phyloP scores from a whole-genome alignment of 2,329 filamentous ascomycete genomes.

The Hypoxylon sp. region DNA sequence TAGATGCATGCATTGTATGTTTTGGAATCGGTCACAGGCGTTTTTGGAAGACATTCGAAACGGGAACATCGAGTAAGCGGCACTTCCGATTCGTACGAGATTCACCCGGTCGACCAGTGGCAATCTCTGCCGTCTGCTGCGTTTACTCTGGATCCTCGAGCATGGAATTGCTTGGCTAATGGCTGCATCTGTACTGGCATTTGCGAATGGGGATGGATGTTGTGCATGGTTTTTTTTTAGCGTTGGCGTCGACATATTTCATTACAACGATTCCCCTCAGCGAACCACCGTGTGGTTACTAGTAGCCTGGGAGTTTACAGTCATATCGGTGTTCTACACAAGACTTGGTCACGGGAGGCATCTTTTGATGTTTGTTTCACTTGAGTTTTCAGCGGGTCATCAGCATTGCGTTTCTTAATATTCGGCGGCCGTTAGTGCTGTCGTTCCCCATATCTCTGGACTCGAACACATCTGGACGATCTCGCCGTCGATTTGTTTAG shows the following conservation, averaged over 20 bases:
- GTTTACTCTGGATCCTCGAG: constrained; percentile 42
- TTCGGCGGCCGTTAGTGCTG: constrained; percentile 38
- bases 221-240: constrained; percentile 51
- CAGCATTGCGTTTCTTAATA: constrained; percentile 48
- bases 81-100: constrained; percentile 22
- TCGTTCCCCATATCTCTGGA: constrained; percentile 28
- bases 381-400: constrained; percentile 48
- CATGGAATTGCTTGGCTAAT: constrained; percentile 48
- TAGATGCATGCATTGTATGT: constrained; percentile 40
- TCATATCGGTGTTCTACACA: constrained; percentile 48
- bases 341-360: constrained; percentile 49
- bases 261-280: constrained; percentile 48
- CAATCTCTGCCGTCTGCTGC: constrained; percentile 16
- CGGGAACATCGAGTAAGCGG: constrained; percentile 23
- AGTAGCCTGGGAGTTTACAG: constrained; percentile 50
- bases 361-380: constrained; percentile 49
- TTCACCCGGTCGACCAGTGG: constrained; percentile 21
- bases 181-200: constrained; percentile 51
- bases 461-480: constrained; percentile 22
- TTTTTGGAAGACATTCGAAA: constrained; percentile 40
- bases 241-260: constrained; percentile 50
- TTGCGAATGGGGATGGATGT: constrained; percentile 48
- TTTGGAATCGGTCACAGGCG: constrained; percentile 41
- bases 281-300: constrained; percentile 47
- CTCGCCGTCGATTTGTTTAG: constrained; percentile 21